Percentiles rank a stretch among this genome's conserved stretches.
phyloP scores from a whole-genome alignment of 768 basidiomycete species.

The Lactarius vividus region DNA sequence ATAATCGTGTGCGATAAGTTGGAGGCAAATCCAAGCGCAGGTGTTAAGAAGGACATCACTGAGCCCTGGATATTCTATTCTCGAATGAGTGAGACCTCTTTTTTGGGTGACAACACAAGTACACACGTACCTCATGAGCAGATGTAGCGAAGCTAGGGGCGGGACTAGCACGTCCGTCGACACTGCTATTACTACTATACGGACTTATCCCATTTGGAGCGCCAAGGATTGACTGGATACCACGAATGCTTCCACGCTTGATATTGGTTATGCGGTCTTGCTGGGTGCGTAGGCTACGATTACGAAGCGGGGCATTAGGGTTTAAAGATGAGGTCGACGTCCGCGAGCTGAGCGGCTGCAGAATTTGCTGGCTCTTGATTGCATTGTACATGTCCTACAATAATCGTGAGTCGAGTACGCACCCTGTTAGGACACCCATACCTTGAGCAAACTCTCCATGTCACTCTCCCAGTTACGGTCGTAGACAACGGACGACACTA shows the following conservation, averaged over 20 bases:
- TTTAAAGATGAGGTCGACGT: slow-evolving; percentile 56
- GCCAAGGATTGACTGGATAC: slow-evolving; percentile 75
- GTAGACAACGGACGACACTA: slow-evolving; percentile 43
- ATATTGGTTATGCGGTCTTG: slow-evolving; percentile 71
- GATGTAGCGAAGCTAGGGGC: slow-evolving; percentile 93
- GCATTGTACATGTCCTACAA: slow-evolving; percentile 91
- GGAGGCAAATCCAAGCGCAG: slow-evolving; percentile 93
- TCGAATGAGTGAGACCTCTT: slow-evolving; percentile 15
- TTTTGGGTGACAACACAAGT: background rate
- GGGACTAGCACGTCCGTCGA: slow-evolving; percentile 90
- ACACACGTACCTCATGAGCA: slow-evolving; percentile 63
- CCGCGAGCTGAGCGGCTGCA: slow-evolving; percentile 66
- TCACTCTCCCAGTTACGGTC: slow-evolving; percentile 80
- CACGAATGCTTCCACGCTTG: slow-evolving; percentile 91
- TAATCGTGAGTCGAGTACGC: slow-evolving; percentile 9
- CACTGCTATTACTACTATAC: slow-evolving; percentile 79
- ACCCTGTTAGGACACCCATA: slow-evolving; percentile 33
- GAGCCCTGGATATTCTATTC: slow-evolving; percentile 58
- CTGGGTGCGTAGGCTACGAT: slow-evolving; percentile 64
- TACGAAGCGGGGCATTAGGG: slow-evolving; percentile 55
- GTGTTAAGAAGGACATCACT: slow-evolving; percentile 68
- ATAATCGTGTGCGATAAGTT: slow-evolving; percentile 97
- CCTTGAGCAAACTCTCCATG: slow-evolving; percentile 85
- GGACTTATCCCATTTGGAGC: slow-evolving; percentile 68
- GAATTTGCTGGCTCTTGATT: slow-evolving; percentile 86